phyloP scores from a whole-genome alignment of 2,329 filamentous ascomycete genomes.

The Ophiocordyceps robertsii region DNA sequence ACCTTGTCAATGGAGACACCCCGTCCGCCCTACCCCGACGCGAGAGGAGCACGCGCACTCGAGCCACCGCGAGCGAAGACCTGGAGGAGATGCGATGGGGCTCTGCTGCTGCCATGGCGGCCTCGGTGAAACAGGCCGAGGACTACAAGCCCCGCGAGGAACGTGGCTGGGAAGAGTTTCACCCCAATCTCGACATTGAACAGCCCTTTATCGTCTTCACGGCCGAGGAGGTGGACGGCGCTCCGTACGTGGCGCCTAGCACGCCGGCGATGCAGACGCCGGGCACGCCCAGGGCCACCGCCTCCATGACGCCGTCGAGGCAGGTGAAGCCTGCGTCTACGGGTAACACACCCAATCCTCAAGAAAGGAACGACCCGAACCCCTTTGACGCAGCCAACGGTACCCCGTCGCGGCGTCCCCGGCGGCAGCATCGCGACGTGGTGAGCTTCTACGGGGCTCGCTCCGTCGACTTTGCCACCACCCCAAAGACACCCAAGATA shows the following conservation, averaged over 20 bases:
- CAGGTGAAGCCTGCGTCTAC: constrained; percentile 28
- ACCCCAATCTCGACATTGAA: constrained; percentile 88
- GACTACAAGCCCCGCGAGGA: constrained; percentile 97
- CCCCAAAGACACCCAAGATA: constrained; percentile 48
- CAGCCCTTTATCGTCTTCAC: constrained; percentile 63
- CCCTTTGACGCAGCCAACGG: constrained; percentile 15
- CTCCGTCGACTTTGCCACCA: constrained; percentile 25
- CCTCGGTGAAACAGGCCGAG: constrained; percentile 79
- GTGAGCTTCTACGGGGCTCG: constrained; percentile 40
- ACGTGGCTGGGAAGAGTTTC: constrained; percentile 94
- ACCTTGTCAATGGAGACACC: constrained; percentile 22
- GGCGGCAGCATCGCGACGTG: constrained; percentile 36
- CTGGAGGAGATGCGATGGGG: constrained; percentile 59
- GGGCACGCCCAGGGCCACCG: constrained; percentile 18
- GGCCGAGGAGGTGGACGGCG: constrained; percentile 75
- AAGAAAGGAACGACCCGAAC: constrained; percentile 16
- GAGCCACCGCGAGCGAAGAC: constrained; percentile 36
- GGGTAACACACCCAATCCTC: constrained; percentile 28
- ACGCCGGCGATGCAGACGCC: constrained; percentile 19
- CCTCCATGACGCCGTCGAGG: constrained; percentile 31
- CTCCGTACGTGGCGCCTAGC: constrained; percentile 26
- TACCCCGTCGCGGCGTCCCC: constrained; percentile 20
- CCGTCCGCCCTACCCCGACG: constrained; percentile 36
- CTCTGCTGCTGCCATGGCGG: constrained; percentile 79
- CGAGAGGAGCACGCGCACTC: constrained; percentile 42